Conservation (phyloP, 2,329 filamentous ascomycete genomes). For the Epicoccum nigrum region DNA sequence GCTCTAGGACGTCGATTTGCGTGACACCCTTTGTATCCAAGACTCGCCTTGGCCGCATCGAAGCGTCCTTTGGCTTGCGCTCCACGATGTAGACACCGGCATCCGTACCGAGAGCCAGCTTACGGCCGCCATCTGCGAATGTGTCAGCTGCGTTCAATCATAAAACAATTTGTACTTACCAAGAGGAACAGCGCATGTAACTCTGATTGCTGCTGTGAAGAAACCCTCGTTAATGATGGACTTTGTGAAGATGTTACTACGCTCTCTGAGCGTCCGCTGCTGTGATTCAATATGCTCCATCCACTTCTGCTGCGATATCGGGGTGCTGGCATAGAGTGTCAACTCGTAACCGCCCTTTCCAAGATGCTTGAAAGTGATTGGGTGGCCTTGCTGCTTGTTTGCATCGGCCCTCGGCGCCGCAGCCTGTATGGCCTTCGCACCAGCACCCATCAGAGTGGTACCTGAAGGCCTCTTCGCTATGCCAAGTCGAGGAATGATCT, state of each 20-base stretch:
- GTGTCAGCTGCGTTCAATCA: conserved; percentile 26
- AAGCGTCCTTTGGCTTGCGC: conserved; percentile 81
- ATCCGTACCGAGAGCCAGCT: conserved; percentile 93
- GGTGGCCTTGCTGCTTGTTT: conserved; percentile 75
- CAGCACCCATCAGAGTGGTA: conserved; percentile 69
- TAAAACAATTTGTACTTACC: conserved; percentile 60
- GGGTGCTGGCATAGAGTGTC: conserved; percentile 84
- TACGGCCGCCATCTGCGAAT: conserved; percentile 81
- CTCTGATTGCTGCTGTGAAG: conserved; percentile 85
- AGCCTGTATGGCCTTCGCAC: conserved; percentile 56
- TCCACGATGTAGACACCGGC: conserved; percentile 92
- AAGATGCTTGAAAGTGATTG: conserved; percentile 94
- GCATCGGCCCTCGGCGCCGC: conserved; percentile 45
- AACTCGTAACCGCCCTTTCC: conserved; percentile 95
- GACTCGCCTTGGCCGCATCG: conserved; percentile 76
- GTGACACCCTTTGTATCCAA: conserved; percentile 87
- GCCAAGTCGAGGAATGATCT: conserved; percentile 82
- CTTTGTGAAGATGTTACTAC: conserved; percentile 73
- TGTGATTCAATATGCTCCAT: conserved; percentile 93
- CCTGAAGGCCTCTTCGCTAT: conserved; percentile 80
- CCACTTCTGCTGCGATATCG: conserved; percentile 91
- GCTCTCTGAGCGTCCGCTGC: conserved; percentile 81
- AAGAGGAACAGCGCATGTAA: conserved; percentile 93
- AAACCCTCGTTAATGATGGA: conserved; percentile 80
- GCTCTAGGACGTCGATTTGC: conserved; percentile 94